Evolutionary conservation across 345 rosid genomes (phyloP).

Genomic region (Linum tenue): DNA sequence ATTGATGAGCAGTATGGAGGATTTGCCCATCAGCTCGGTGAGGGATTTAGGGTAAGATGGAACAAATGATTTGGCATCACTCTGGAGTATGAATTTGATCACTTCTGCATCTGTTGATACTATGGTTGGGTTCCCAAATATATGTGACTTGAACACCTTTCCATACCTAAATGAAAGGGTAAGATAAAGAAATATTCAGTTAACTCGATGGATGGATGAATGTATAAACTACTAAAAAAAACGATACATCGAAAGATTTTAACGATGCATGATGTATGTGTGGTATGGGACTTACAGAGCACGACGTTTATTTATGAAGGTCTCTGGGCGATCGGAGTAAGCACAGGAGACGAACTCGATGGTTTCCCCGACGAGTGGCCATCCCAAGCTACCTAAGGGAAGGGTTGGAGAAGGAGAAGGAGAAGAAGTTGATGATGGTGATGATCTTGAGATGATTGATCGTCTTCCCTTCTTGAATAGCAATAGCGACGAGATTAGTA

Average conservation of each 20-base stretch:
- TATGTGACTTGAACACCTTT: slow-evolving; percentile 92
- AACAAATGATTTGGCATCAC: slow-evolving; percentile 71
- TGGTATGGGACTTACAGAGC: slow-evolving; percentile 31
- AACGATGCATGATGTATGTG: background rate
- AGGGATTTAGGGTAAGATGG: slow-evolving; percentile 91
- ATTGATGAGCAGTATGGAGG: slow-evolving; percentile 76
- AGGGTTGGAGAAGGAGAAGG: slow-evolving; percentile 9
- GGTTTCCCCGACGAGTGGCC: slow-evolving; percentile 90
- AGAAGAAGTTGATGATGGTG: background rate
- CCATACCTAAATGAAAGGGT: slow-evolving; percentile 46
- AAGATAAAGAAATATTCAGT: background rate
- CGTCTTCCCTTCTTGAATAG: background rate
- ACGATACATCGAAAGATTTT: background rate
- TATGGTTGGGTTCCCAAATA: slow-evolving; percentile 74
- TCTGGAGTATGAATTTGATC: slow-evolving; percentile 69
- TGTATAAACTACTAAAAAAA: background rate
- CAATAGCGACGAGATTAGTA: background rate
- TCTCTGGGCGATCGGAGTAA: slow-evolving; percentile 77
- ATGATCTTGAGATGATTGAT: background rate
- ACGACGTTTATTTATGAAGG: slow-evolving; percentile 82
- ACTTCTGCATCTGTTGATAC: slow-evolving; percentile 93
- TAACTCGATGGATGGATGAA: background rate
- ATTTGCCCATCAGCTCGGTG: slow-evolving; percentile 89
- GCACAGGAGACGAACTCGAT: slow-evolving; percentile 76
- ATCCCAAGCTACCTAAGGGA: slow-evolving; percentile 73